A percentile compares a stretch with the other conserved stretches of the same genome.
Evolutionary conservation across 345 rosid genomes (phyloP).

Genomic region (Syzygium aqueum): DNA sequence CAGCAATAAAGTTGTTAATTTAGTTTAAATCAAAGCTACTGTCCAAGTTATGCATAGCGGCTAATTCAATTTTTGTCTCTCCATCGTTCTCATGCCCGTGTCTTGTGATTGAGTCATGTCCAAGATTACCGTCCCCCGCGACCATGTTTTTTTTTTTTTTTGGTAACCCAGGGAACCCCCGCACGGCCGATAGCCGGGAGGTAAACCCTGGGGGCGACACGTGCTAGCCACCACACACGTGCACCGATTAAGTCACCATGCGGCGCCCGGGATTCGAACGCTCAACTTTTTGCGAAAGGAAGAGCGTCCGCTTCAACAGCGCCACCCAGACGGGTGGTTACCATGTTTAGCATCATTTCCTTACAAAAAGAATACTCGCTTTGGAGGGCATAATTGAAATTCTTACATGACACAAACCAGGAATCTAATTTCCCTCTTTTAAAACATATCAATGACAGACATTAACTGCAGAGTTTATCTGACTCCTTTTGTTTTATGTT

Average conservation of each 20-base stretch:
- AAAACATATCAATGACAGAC: not conserved
- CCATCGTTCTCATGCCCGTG: not conserved
- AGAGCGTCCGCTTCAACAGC: too few species aligned
- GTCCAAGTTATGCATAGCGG: not conserved
- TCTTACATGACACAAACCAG: rapidly evolving
- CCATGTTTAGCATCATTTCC: not conserved
- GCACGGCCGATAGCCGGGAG: too few species aligned
- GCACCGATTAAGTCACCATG: too few species aligned
- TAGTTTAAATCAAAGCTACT: not conserved
- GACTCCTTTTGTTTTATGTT: not conserved
- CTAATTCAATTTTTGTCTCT: not conserved
- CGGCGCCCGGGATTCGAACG: too few species aligned
- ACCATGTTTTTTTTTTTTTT: too few species aligned
- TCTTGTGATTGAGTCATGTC: not conserved
- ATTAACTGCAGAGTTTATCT: rapidly evolving
- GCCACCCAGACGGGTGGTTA: too few species aligned
- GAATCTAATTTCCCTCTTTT: not conserved
- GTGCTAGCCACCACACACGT: too few species aligned
- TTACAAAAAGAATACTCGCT: not conserved
- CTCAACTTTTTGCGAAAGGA: too few species aligned
- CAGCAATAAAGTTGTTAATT: not conserved
- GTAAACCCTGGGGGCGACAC: too few species aligned
- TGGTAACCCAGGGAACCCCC: too few species aligned
- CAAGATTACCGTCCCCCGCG: not conserved
- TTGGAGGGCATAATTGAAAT: not conserved